Evolutionary conservation across 176 grass and related monocot genomes (phyloP), one percentile per base, ranked within the genome.

Genomic region (Musa schizocarpa): DNA sequence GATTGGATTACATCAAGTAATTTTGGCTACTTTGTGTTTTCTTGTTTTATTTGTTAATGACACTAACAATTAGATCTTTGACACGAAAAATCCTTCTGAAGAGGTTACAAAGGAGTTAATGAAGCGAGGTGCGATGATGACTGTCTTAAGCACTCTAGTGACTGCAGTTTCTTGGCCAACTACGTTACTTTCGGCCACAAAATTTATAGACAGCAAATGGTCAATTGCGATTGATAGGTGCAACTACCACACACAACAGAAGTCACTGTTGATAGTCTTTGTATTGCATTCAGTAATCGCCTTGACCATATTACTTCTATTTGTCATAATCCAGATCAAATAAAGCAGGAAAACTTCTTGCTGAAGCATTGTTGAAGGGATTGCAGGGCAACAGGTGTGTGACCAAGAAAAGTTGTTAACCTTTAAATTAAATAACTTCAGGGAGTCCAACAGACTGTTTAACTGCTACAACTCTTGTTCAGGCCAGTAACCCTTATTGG

Each of bases 191-290:
- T 2, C 85, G 86, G 89, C 85, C 84, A 86, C 92, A 74, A 85
- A 96, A 70, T 92, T 92, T 55, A 92, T 92, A 34, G 92, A 96
- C 62, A 96, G 92, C 68, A 96, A 86, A 96, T 96, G 89, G 87
- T 71, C 85, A 20, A 59, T 92, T 76, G 92, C 89, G 76, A 96
- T 96, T 83, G 89, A 90, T 77, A 96, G 92, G 92, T 96, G 63
- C 16, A 48, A 24, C 50, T 72, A 13, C 53, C 13, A 13, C 13
- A 52, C 21, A 58, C 53, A 84, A 25, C 74, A 48, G 22, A 59
- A 29, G 8, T 27, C 9, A 57, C 24, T 13, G 53, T 54, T 54
- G 13, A 54, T 13, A 13, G 2, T 11, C 11, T 11, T 54, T 54
- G 1, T 54, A 11, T 1, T 54, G 9, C 9, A 13, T 54, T 54